These are phyloP conservation scores for Pseudonitzschia multiseries DNA, from an alignment of 108 stramenopile species.

Conservation along the genomic window DNA sequence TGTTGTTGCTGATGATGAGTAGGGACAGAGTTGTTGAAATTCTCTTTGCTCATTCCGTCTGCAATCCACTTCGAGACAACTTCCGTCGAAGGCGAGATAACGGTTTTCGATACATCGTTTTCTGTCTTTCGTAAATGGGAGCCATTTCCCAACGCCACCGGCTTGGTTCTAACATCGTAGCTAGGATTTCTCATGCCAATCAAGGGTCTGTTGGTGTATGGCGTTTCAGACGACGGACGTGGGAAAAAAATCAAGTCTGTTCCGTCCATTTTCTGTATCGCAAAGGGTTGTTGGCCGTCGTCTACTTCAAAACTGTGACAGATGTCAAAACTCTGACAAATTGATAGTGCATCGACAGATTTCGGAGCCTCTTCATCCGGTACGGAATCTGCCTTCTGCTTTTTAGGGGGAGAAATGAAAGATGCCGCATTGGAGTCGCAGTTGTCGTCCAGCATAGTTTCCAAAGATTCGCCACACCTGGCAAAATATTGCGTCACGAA, in stretches of 20 bases:
- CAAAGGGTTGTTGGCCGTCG: neutral
- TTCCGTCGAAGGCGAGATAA: neutral
- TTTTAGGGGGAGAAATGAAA: neutral
- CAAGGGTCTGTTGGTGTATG: neutral
- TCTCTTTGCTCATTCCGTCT: constrained; percentile 8
- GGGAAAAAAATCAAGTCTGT: constrained; percentile 16
- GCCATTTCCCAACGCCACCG: neutral
- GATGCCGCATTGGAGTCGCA: neutral
- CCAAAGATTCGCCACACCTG: constrained; percentile 16
- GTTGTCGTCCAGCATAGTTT: constrained; percentile 2
- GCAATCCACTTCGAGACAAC: constrained; percentile 13
- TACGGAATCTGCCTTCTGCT: neutral
- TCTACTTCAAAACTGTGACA: neutral
- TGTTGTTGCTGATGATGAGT: neutral
- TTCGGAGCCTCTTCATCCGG: neutral
- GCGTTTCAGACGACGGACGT: constrained; percentile 10
- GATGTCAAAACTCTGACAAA: neutral
- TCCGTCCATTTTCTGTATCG: neutral
- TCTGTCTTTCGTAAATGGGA: neutral
- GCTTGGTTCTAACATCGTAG: neutral
- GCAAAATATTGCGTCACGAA: neutral
- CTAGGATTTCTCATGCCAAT: neutral
- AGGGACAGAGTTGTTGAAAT: neutral
- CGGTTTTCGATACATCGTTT: neutral
- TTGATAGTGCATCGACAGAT: neutral